Evolutionary conservation across 2,329 filamentous ascomycete species (phyloP), one percentile per base, ranked within the genome.

Genomic region (Metarhizium sp.): DNA sequence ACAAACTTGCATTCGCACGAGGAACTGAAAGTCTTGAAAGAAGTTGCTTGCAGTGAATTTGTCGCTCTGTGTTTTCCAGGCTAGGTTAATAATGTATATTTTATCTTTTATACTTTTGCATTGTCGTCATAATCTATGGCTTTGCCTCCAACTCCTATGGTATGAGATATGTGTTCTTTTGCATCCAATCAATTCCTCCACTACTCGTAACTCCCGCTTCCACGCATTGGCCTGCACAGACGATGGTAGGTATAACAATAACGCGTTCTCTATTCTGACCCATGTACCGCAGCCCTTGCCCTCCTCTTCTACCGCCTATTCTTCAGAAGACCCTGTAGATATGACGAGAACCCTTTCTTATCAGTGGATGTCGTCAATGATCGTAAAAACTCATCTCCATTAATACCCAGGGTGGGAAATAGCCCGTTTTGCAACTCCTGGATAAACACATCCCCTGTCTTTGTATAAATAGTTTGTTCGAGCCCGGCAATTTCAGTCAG

Each of bases 381-480:
- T 58, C 77, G 74, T 59, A 87, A 67, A 62, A 85, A 86, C 54
- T 81, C 81, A 25, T 74, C 74, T 8, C 81, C 82, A 54, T 83
- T 79, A 29, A 86, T 78, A 0, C 86, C 86, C 61, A 90, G 75
- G 49, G 75, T 78, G 0, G 82, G 78, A 61, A 92, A 82, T 56
- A 91, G 79, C 2, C 76, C 75, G 16, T 76, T 74, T 61, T 84
- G 82, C 50, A 92, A 71, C 63, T 88, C 80, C 58, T 81, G 79
- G 29, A 92, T 79, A 68, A 96, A 97, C 55, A 83, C 79, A 52
- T 88, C 82, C 30, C 94, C 94, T 13, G 90, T 92, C 75, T 97
- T 97, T 62, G 82, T 79, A 67, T 96, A 92, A 59, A 99, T 94
- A 40, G 82, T 86, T 71, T 94, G 90, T 71, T 99, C 91, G 57